Evolutionary conservation across 352 stramenopile species (phyloP).

Genomic region (Aphanomyces invadans): DNA sequence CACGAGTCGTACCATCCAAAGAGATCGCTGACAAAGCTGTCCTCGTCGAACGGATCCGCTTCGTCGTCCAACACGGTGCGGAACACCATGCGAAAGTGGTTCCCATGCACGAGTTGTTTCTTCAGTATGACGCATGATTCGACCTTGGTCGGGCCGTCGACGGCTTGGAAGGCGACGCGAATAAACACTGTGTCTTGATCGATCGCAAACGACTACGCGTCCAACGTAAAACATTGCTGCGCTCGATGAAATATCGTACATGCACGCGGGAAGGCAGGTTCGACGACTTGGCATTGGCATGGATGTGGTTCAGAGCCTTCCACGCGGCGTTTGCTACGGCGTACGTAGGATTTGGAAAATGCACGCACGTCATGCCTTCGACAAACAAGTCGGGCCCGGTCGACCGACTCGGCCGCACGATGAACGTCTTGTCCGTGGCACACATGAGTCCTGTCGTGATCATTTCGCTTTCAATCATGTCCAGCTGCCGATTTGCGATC

Average conservation of each 20-base stretch:
- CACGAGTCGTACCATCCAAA: background rate
- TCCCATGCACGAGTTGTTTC: background rate
- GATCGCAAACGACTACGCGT: background rate
- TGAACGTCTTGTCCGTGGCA: background rate
- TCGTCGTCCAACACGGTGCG: constrained; percentile 2
- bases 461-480: constrained; percentile 12
- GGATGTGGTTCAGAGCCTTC: background rate
- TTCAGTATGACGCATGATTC: constrained; percentile 6
- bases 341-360: background rate
- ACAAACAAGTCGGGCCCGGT: background rate
- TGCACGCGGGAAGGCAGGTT: background rate
- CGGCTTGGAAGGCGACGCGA: background rate
- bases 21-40: constrained; percentile 10
- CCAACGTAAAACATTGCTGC: background rate
- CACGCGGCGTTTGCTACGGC: background rate
- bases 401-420: too few species aligned
- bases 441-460: background rate
- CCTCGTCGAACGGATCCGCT: background rate
- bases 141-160: background rate
- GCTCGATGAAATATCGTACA: background rate
- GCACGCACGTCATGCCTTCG: background rate
- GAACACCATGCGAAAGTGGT: background rate
- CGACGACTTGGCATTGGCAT: background rate
- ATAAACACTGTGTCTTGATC: background rate
- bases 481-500: constrained; percentile 12